phyloP scores from a whole-genome alignment of 2,329 filamentous ascomycete genomes.

The Mariannaea elegans region DNA sequence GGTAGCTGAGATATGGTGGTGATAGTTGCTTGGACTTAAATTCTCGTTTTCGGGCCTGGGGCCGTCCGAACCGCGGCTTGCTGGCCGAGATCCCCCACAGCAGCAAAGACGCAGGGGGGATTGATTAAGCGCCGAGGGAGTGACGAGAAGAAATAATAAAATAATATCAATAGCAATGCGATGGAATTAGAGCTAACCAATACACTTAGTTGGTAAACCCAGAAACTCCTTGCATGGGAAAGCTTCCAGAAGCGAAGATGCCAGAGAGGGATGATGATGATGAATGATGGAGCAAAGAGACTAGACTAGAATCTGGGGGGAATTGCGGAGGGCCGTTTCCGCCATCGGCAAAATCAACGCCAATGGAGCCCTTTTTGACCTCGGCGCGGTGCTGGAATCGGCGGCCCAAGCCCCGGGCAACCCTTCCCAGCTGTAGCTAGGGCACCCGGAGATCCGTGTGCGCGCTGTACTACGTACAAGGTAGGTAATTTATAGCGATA shows the following conservation, averaged over 20 bases:
- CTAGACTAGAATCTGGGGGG: background rate
- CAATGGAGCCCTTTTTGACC: conserved; percentile 19
- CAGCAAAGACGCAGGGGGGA: conserved; percentile 12
- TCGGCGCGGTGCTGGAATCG: conserved; percentile 23
- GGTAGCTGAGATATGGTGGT: conserved; percentile 26
- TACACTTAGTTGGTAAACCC: conserved; percentile 25
- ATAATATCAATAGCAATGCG: background rate
- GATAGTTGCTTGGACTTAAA: conserved; percentile 26
- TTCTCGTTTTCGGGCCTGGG: conserved; percentile 39
- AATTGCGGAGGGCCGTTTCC: conserved; percentile 24
- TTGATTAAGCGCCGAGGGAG: conserved; percentile 11
- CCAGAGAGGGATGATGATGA: conserved; percentile 6
- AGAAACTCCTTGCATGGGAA: conserved; percentile 35
- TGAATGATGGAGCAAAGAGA: conserved; percentile 11
- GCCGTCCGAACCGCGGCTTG: conserved; percentile 41
- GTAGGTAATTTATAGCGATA: conserved; percentile 2
- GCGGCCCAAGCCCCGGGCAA: conserved; percentile 5
- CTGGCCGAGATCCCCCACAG: conserved; percentile 41
- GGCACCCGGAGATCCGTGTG: background rate
- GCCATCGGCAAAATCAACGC: conserved; percentile 21
- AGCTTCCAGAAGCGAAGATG: background rate
- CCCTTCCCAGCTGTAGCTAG: background rate
- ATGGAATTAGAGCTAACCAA: conserved; percentile 15
- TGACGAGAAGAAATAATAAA: conserved; percentile 5
- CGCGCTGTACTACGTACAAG: background rate